Evolutionary conservation across 2,329 filamentous ascomycete genomes (phyloP).

Genomic region (Lachnellula arida): DNA sequence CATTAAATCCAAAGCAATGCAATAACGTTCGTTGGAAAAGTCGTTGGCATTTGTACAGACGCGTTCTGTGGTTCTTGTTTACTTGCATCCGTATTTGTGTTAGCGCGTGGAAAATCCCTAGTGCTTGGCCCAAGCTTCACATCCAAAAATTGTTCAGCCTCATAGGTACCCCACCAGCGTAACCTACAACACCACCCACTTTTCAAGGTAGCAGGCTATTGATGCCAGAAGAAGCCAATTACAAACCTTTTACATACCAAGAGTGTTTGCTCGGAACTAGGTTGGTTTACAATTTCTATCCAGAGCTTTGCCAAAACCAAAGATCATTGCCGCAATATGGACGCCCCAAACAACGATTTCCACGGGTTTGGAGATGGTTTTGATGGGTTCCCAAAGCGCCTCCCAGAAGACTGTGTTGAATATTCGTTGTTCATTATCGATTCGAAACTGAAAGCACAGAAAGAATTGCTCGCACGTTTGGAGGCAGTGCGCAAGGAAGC

Average conservation of each 20-base stretch:
- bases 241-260: too few relatives aligned
- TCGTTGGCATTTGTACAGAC: neutral
- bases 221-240: neutral
- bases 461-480: conserved; percentile 57
- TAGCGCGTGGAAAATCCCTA: neutral
- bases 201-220: neutral
- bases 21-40: conserved; percentile 9
- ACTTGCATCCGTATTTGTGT: neutral
- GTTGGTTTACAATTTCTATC: neutral
- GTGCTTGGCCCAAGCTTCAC: neutral
- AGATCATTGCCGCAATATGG: conserved; percentile 27
- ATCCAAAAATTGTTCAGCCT: neutral
- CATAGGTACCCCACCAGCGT: neutral
- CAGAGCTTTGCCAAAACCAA: conserved; percentile 3
- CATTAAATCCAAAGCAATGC: conserved; percentile 29
- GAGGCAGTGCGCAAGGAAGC: conserved; percentile 68
- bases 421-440: conserved; percentile 75
- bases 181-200: neutral
- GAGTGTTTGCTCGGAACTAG: too few relatives aligned
- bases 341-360: conserved; percentile 47
- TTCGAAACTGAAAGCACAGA: conserved; percentile 47
- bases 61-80: neutral
- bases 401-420: conserved; percentile 81
- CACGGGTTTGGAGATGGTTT: conserved; percentile 65
- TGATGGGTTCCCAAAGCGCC: conserved; percentile 50